Conservation (phyloP, 768 basidiomycete genomes). For the Tricholoma sp. region DNA sequence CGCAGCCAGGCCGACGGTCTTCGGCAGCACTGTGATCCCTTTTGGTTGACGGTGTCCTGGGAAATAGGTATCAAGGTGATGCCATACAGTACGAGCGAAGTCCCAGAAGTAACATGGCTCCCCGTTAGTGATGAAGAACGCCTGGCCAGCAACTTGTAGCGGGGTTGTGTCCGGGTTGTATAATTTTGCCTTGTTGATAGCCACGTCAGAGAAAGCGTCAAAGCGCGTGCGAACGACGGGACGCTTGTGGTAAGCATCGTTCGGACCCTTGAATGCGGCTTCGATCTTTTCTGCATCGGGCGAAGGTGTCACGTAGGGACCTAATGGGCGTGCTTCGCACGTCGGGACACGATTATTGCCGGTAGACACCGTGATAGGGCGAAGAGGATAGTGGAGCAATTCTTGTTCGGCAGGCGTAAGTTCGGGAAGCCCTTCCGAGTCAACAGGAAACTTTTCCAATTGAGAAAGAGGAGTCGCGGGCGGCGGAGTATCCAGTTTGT, state of each 20-base stretch:
- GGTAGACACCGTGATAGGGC: constrained; percentile 58
- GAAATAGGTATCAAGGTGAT: constrained; percentile 54
- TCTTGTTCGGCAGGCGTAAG: constrained; percentile 37
- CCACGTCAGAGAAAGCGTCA: constrained; percentile 66
- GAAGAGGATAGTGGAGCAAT: constrained; percentile 47
- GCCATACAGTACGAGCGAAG: constrained; percentile 79
- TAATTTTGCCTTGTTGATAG: constrained; percentile 48
- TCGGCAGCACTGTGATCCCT: constrained; percentile 46
- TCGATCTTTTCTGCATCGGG: constrained; percentile 53
- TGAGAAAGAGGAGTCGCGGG: constrained; percentile 36
- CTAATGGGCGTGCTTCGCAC: constrained; percentile 73
- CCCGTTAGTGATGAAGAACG: constrained; percentile 95
- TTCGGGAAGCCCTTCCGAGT: constrained; percentile 34
- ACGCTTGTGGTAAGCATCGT: constrained; percentile 34
- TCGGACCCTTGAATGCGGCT: constrained; percentile 47
- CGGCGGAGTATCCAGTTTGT: constrained; percentile 63
- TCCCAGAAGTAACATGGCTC: constrained; percentile 98
- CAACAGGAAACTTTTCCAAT: constrained; percentile 30
- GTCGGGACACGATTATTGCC: constrained; percentile 70
- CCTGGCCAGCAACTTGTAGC: constrained; percentile 85
- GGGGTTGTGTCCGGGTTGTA: constrained; percentile 41
- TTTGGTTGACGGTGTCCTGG: constrained; percentile 44
- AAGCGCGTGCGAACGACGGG: constrained; percentile 74
- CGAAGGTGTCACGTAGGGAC: constrained; percentile 67
- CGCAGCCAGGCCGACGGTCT: constrained; percentile 59